These are phyloP conservation scores for Thinopyrum elongatum DNA, from an alignment of 176 grass and related monocot genomes.

Conservation along the genomic window DNA sequence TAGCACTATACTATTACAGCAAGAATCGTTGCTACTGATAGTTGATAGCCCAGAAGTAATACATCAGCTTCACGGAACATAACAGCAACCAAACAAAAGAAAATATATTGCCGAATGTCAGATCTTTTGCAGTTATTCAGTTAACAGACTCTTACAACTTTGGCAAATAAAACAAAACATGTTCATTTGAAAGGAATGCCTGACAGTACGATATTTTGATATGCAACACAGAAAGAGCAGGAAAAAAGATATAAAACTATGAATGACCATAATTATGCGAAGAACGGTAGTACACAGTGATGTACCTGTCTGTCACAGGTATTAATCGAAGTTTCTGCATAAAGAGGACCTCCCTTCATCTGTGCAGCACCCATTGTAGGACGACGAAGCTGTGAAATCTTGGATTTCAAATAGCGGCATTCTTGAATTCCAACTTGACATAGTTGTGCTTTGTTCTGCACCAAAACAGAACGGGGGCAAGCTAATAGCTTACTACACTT, in stretches of 20 bases:
- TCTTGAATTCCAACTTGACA: conserved; percentile 47
- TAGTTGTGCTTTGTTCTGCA: conserved; percentile 54
- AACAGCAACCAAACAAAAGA: background rate
- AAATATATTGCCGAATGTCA: background rate
- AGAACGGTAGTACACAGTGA: background rate
- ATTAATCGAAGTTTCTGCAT: conserved; percentile 10
- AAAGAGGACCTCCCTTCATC: conserved; percentile 31
- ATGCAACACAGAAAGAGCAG: background rate
- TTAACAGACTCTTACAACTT: background rate
- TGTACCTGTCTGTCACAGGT: conserved; percentile 46
- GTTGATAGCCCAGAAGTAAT: conserved; percentile 16
- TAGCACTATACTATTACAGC: background rate
- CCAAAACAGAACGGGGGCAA: conserved; percentile 31
- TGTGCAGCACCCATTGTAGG: conserved; percentile 21
- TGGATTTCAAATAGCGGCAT: conserved; percentile 66
- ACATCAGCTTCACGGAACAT: conserved; percentile 26
- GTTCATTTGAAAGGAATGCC: conserved; percentile 5
- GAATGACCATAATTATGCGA: background rate
- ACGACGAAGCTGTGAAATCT: conserved; percentile 48
- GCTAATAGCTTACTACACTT: conserved; percentile 15
- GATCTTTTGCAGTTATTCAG: background rate
- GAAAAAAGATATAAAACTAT: conserved; percentile 4
- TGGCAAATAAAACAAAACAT: background rate
- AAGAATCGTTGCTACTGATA: conserved; percentile 8
- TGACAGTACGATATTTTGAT: background rate